Evolutionary conservation across 208 protist species (phyloP).

Genomic region (Acanthamoeba royreba): DNA sequence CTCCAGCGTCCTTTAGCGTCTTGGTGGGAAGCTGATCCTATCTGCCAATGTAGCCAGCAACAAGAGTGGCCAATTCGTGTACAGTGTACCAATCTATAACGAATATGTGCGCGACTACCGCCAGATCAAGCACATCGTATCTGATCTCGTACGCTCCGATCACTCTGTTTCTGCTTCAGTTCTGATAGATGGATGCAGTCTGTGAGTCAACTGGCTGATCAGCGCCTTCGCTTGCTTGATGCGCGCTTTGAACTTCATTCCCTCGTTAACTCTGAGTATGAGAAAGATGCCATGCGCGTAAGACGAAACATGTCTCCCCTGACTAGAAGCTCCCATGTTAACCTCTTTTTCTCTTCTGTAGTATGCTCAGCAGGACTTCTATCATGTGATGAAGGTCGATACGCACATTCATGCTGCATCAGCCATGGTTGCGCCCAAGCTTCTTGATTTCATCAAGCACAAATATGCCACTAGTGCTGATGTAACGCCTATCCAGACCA

Average conservation of each 20-base stretch:
- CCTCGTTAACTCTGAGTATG: slow-evolving; percentile 89
- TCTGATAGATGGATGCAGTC: background rate
- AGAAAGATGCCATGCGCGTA: slow-evolving; percentile 50
- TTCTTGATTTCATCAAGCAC: slow-evolving; percentile 92
- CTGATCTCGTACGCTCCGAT: background rate
- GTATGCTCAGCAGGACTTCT: slow-evolving; percentile 89
- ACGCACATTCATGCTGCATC: slow-evolving; percentile 95
- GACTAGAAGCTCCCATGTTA: slow-evolving; percentile 45
- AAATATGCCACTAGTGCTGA: slow-evolving; percentile 85
- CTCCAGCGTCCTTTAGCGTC: background rate
- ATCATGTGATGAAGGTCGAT: slow-evolving; percentile 95
- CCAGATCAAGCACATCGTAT: background rate
- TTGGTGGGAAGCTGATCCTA: background rate
- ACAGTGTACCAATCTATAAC: background rate
- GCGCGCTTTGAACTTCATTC: slow-evolving; percentile 87
- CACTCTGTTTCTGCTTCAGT: background rate
- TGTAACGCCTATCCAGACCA: background rate
- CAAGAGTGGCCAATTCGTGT: background rate
- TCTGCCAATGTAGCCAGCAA: background rate
- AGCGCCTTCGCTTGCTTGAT: slow-evolving; percentile 1
- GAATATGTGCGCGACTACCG: slow-evolving; percentile 22
- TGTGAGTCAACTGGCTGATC: background rate
- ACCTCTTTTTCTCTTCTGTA: background rate
- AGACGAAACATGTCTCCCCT: no score
- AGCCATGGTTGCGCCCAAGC: slow-evolving; percentile 91